phyloP scores from a whole-genome alignment of 768 basidiomycete species.

The Boletus pseudo-olivaceus region DNA sequence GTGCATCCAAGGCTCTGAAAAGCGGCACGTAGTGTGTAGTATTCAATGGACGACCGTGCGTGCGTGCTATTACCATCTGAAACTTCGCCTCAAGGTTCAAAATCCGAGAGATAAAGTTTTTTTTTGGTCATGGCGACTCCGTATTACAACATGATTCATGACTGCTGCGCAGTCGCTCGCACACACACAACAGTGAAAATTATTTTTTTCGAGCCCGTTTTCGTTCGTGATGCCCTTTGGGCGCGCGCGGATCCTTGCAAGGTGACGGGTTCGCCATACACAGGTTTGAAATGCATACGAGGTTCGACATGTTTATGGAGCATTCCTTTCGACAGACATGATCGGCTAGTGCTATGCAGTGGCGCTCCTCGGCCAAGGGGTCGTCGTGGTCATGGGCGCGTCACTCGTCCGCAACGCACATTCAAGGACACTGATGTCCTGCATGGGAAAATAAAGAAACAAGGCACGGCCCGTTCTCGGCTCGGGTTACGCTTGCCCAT shows the following conservation, averaged over 20 bases:
- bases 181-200: too few relatives aligned
- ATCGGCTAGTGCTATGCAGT: not conserved
- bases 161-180: not conserved
- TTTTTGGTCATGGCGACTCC: not conserved
- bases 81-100: not conserved
- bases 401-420: not conserved
- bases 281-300: too few relatives aligned
- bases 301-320: too few relatives aligned
- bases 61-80: not conserved
- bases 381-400: too few relatives aligned
- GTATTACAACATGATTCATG: not conserved
- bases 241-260: too few relatives aligned
- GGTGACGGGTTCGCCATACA: not conserved
- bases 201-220: not conserved
- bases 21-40: too few relatives aligned
- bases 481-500: not conserved
- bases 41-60: too few relatives aligned
- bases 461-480: not conserved
- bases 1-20: too few relatives aligned
- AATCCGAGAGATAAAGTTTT: not conserved
- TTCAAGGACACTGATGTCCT: too few relatives aligned
- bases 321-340: not conserved
- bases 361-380: not conserved
- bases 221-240: too few relatives aligned
- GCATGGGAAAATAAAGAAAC: not conserved